Conservation (phyloP, 768 basidiomycete genomes). For the Boletus insuetus region DNA sequence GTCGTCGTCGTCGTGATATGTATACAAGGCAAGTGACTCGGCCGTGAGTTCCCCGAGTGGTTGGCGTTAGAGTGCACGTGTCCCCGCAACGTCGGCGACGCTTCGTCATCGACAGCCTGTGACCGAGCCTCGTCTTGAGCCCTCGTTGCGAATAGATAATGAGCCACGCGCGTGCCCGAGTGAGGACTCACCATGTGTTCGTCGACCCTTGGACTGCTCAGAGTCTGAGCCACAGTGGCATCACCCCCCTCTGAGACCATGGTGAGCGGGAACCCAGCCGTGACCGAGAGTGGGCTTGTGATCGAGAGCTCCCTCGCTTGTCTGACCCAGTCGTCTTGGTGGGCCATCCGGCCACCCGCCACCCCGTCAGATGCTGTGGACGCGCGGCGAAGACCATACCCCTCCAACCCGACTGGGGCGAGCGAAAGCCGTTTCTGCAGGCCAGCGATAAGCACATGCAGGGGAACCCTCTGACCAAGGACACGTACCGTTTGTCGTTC, state of each 20-base stretch:
- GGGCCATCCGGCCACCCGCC: slow-evolving; percentile 32
- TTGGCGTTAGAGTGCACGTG: neutral
- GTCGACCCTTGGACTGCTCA: slow-evolving; percentile 28
- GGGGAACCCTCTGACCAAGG: neutral
- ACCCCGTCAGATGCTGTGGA: slow-evolving; percentile 19
- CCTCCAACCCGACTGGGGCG: slow-evolving; percentile 29
- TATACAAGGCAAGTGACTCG: slow-evolving; percentile 24
- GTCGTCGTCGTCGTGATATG: slow-evolving; percentile 22
- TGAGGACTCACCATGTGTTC: slow-evolving; percentile 43
- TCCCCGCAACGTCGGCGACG: slow-evolving; percentile 9
- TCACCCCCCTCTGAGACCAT: neutral
- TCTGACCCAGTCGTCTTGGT: slow-evolving; percentile 73
- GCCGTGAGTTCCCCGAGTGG: slow-evolving; percentile 11
- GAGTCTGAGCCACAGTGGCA: slow-evolving; percentile 2
- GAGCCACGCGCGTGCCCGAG: neutral
- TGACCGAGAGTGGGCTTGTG: slow-evolving; percentile 21
- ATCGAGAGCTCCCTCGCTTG: slow-evolving; percentile 69
- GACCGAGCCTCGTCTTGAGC: slow-evolving; percentile 7
- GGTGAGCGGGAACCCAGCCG: slow-evolving; percentile 9
- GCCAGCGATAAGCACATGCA: neutral
- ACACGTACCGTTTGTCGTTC: slow-evolving; percentile 54
- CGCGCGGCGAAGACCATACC: slow-evolving; percentile 30
- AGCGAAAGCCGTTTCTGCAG: slow-evolving; percentile 59
- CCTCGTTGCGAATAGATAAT: neutral
- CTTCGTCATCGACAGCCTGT: slow-evolving; percentile 27